Evolutionary conservation across 176 grass and related monocot species (phyloP).

Genomic region (Urochloa ruziziensis): DNA sequence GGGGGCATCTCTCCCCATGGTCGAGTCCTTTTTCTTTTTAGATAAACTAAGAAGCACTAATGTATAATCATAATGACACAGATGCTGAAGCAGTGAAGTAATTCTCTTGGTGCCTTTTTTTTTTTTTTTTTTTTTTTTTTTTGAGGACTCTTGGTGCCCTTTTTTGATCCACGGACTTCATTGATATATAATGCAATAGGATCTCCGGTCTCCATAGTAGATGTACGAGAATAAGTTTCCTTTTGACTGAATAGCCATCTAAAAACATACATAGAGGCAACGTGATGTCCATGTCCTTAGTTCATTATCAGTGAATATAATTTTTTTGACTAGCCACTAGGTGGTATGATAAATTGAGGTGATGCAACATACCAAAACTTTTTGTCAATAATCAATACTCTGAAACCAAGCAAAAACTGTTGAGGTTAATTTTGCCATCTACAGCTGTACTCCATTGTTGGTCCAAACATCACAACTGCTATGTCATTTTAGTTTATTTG

Average conservation of each 20-base stretch:
- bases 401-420: neutral
- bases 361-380: neutral
- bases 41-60: neutral
- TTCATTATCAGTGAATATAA: neutral
- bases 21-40: neutral
- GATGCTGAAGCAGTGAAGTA: neutral
- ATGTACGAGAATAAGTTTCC: neutral
- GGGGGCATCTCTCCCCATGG: neutral
- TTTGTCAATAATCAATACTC: too few species aligned
- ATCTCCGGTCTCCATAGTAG: neutral
- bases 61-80: neutral
- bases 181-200: neutral
- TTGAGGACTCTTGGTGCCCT: neutral
- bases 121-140: too few species aligned
- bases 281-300: neutral
- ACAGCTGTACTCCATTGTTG: neutral
- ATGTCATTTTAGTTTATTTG: neutral
- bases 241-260: neutral
- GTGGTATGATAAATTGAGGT: neutral
- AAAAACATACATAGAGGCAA: neutral
- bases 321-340: neutral
- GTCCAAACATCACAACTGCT: too few species aligned
- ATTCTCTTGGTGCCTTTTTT: neutral
- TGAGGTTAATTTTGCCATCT: neutral
- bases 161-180: neutral